These are phyloP conservation scores for Psilocybe azurescens DNA, from an alignment of 768 basidiomycete genomes.

Conservation along the genomic window DNA sequence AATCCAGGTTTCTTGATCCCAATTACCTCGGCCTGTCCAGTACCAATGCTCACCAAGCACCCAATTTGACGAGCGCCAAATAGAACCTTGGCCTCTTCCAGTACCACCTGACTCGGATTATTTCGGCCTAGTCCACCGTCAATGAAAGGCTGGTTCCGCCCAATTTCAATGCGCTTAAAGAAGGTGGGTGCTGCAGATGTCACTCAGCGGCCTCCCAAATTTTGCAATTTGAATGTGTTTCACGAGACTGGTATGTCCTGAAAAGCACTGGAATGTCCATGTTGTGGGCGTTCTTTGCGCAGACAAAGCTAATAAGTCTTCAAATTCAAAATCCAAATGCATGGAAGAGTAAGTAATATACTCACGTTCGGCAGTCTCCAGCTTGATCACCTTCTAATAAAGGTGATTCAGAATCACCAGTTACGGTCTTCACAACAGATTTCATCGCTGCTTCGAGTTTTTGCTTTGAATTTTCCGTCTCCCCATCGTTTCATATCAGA, in stretches of 20 bases:
- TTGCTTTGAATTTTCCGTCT: conserved; percentile 3
- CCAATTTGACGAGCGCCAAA: too few species aligned
- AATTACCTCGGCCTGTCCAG: too few species aligned
- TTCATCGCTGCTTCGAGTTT: too few species aligned
- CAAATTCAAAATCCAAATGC: too few species aligned
- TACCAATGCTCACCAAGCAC: too few species aligned
- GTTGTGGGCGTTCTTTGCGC: conserved; percentile 6
- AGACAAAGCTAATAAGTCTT: conserved; percentile 5
- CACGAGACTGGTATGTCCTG: not conserved
- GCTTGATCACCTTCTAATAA: too few species aligned
- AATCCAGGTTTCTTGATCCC: too few species aligned
- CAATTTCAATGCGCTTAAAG: conserved; percentile 4
- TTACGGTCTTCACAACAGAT: too few species aligned
- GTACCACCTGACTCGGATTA: not conserved
- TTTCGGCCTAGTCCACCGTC: conserved; percentile 1
- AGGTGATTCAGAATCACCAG: too few species aligned
- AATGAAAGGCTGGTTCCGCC: not conserved
- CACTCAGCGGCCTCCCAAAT: conserved; percentile 6
- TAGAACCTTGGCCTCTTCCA: not conserved
- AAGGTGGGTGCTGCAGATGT: conserved; percentile 8
- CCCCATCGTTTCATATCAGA: not conserved
- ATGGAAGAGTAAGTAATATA: too few species aligned
- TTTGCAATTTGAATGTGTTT: not conserved
- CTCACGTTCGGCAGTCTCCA: too few species aligned
- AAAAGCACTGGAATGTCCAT: conserved; percentile 2